Conservation (phyloP, 129 eudicot species). For the Tanacetum coccineum region DNA sequence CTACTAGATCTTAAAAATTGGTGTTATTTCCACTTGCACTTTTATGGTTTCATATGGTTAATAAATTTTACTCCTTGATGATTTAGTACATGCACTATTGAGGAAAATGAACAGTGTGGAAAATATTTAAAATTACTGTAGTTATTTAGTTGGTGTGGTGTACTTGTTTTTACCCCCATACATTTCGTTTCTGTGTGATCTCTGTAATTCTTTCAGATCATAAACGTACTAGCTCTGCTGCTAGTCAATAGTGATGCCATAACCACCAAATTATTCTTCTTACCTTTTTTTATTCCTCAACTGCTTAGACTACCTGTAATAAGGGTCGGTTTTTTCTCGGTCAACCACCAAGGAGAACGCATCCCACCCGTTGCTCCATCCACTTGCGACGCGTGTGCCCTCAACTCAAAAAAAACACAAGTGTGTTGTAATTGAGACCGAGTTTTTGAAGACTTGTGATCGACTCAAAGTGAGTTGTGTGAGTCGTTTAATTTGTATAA, state of each 20-base stretch:
- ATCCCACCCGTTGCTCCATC: too few species aligned
- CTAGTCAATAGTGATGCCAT: neutral
- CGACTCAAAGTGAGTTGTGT: too few species aligned
- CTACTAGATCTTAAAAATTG: too few species aligned
- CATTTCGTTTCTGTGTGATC: conserved; percentile 30
- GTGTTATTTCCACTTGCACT: neutral
- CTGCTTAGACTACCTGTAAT: neutral
- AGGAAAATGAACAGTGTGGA: conserved; percentile 8
- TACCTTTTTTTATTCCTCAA: neutral
- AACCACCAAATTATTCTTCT: conserved; percentile 5
- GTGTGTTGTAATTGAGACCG: too few species aligned
- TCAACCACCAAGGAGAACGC: too few species aligned
- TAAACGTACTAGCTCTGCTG: conserved; percentile 23
- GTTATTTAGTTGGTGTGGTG: conserved; percentile 9
- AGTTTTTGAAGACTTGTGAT: too few species aligned
- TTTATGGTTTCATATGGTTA: neutral
- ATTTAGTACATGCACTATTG: neutral
- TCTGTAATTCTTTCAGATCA: conserved; percentile 35
- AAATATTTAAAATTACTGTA: conserved; percentile 12
- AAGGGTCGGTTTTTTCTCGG: too few species aligned
- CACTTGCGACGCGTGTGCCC: too few species aligned
- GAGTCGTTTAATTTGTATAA: too few species aligned
- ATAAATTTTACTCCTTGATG: conserved; percentile 15
- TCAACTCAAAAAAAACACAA: too few species aligned
- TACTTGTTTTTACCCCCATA: conserved; percentile 21